Evolutionary conservation across 1,284 basidiomycete species (phyloP), one percentile per base, ranked within the genome.

Genomic region (Ustilago trichophora): DNA sequence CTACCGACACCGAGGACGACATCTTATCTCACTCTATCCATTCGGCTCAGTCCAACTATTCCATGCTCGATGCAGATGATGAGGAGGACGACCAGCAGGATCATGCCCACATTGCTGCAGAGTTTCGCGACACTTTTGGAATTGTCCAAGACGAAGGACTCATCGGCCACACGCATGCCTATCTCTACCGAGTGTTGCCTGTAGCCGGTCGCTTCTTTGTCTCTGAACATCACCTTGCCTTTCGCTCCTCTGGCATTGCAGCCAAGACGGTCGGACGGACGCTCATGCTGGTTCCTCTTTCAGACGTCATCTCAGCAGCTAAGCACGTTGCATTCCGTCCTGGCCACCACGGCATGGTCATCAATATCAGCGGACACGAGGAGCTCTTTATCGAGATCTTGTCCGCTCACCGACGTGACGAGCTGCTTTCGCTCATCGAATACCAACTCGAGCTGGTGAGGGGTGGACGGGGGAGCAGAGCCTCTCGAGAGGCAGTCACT

Each of bases 381-480:
- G 95, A 98, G 79, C 52, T 98, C 3, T 98, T 98, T 84, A 90
- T 98, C 72, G 95, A 98, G 82, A 95, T 98, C 78, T 84, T 86
- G 35, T 89, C 89, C 10, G 86, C 88, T 54, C 88, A 91, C 47
- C 88, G 91, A 46, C 87, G 93, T 27, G 86, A 89, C 58, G 87
- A 89, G 4, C 92, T 94, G 76, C 86, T 90, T 15, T 82, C 81
- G 4, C 84, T 93, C 15, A 84, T 98, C 38, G 88, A 93, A 64
- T 85, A 86, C 27, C 91, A 93, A 79, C n/a, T 72, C 12, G 68
- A 72, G 38, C 55, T 54, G 6, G 36, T 44, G 11, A 27, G 49
- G 21, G 51, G 34, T 6, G 62, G 45, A 4, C 26, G 51, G 9
- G 35, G 49, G 5, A 57, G 50, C 47, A 37, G 35, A 34, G 34